Base-by-base conservation (phyloP, 768 basidiomycete genomes). In the Pleurotus citrinopileatus region DNA sequence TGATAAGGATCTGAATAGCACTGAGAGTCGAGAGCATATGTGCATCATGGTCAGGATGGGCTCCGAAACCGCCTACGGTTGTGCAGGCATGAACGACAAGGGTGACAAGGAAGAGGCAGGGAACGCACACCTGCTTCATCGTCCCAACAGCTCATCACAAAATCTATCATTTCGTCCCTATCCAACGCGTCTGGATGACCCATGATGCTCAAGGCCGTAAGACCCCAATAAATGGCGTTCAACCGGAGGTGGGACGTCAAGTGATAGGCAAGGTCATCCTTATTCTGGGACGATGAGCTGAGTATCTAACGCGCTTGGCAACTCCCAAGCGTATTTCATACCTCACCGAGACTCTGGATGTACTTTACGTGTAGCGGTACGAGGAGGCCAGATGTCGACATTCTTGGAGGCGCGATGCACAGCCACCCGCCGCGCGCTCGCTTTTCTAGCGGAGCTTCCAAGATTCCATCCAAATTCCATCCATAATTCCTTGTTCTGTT, bases 151-250 rank as follows among this genome's bases (percentile, higher is more conserved):
- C 84, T 87, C 84, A 94, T 81, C 48, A 98, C 93, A 66, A 91
- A 98, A 2, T 78, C 78, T 26, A 98, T 80, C 80, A 91, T 91
- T 58, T 92, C 93, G 22, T 92, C 83, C 36, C 86, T 73, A 60
- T 89, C 80, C 48, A 99, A 73, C 0, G 92, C 92, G 45, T 94
- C 88, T 52, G 82, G 73, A 42, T 79, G 80, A 1, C 79, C 82
- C 86, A 98, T 89, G 42, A 94, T 75, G 32, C 80, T 89, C 2
- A 96, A 73, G 0, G 97, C 94, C 0, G 89, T 93, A 36, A 94
- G 74, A 6, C 94, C 97, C 97, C 97, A 99, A 69, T 97, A 99
- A 6, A 98, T 77, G 2, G 94, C 96, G 67, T 98, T 98, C 70
- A 99, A 76, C 5, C 96, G 89, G 5, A 98, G 80, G 69, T 99